Conservation (phyloP, 225 moss, liverwort and hornwort genomes). For the Sphagnum tenellum region DNA sequence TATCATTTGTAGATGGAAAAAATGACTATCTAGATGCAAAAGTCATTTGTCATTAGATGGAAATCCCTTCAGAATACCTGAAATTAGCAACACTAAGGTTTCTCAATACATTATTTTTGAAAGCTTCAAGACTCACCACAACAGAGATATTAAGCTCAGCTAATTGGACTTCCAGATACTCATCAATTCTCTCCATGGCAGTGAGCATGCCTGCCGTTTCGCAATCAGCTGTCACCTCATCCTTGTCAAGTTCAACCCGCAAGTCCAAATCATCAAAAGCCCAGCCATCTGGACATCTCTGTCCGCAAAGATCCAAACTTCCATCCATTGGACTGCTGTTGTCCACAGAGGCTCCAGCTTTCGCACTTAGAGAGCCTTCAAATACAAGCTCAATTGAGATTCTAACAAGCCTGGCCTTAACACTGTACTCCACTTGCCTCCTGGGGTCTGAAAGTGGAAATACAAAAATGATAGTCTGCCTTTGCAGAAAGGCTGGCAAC, state of each 20-base stretch:
- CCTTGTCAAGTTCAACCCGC: too few species aligned
- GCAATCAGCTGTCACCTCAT: too few species aligned
- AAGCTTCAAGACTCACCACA: slow-evolving; percentile 37
- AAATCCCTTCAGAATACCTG: too few species aligned
- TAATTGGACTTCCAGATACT: slow-evolving; percentile 53
- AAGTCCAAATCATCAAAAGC: too few species aligned
- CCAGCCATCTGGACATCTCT: too few species aligned
- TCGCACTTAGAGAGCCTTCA: slow-evolving; percentile 6
- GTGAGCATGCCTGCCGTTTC: slow-evolving; percentile 11
- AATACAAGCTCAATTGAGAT: slow-evolving; percentile 56
- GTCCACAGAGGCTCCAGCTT: too few species aligned
- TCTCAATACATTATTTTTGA: neutral
- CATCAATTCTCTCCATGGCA: slow-evolving; percentile 17
- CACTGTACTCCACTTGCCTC: slow-evolving; percentile 87
- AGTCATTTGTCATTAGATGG: too few species aligned
- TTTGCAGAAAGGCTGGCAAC: too few species aligned
- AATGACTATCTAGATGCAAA: too few species aligned
- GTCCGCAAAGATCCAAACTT: neutral
- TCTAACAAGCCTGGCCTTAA: slow-evolving; percentile 68
- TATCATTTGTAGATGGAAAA: too few species aligned
- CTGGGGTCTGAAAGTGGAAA: slow-evolving; percentile 44
- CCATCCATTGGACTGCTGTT: slow-evolving; percentile 1
- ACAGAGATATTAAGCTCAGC: slow-evolving; percentile 46
- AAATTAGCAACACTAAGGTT: neutral
- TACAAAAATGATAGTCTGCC: neutral